phyloP scores from a whole-genome alignment of 1,284 basidiomycete species.

The Rhodotorula sp. region DNA sequence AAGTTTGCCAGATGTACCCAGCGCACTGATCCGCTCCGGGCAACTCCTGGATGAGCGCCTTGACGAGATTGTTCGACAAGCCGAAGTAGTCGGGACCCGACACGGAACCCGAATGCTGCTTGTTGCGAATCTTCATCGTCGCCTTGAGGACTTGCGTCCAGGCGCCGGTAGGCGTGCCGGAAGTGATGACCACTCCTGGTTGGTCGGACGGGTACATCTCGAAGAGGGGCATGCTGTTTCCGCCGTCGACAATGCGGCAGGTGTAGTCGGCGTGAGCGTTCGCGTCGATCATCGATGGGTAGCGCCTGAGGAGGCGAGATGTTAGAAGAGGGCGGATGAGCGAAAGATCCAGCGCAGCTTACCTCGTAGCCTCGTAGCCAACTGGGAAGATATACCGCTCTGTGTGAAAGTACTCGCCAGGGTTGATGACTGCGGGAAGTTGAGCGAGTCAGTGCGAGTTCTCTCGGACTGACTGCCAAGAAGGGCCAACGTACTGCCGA shows the following conservation, averaged over 20 bases:
- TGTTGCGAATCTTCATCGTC: constrained; percentile 69
- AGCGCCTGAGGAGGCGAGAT: constrained; percentile 55
- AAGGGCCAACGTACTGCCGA: constrained; percentile 56
- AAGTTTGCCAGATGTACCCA: constrained; percentile 78
- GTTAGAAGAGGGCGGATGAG: not conserved
- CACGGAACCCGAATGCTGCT: constrained; percentile 74
- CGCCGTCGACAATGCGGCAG: constrained; percentile 75
- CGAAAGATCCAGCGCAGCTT: constrained; percentile 32
- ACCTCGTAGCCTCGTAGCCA: constrained; percentile 75
- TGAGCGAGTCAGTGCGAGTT: not conserved
- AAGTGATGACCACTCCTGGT: constrained; percentile 65
- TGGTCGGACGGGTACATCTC: constrained; percentile 67
- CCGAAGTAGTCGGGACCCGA: constrained; percentile 81
- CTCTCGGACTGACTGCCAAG: no score
- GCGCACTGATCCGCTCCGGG: constrained; percentile 64
- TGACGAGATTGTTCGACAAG: constrained; percentile 75
- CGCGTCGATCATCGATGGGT: constrained; percentile 67
- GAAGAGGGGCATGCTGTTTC: constrained; percentile 69
- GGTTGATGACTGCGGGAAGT: constrained; percentile 12
- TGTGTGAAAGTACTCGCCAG: constrained; percentile 63
- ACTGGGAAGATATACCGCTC: constrained; percentile 80
- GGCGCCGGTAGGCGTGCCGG: constrained; percentile 76
- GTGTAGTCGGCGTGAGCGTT: constrained; percentile 65
- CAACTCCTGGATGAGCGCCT: constrained; percentile 75
- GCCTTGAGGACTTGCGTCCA: constrained; percentile 75